phyloP scores from a whole-genome alignment of 164 flowering plant species.

The Kingdonia uniflora region DNA sequence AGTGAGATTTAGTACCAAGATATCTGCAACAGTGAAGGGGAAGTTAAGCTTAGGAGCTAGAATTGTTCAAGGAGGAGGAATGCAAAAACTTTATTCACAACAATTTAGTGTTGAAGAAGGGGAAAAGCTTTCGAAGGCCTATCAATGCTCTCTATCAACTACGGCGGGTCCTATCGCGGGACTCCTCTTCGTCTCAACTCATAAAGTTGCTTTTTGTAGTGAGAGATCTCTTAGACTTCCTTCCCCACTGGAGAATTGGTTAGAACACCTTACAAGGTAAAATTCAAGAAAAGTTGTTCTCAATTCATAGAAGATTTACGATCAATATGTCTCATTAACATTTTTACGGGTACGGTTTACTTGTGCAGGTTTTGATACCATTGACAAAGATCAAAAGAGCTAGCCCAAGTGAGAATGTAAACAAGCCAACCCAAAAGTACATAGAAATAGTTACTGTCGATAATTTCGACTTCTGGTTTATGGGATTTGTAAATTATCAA shows the following conservation, averaged over 20 bases:
- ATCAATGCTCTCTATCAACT: slow-evolving; percentile 43
- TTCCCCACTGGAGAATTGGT: slow-evolving; percentile 19
- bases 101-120: slow-evolving; percentile 25
- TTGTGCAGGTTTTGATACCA: slow-evolving; percentile 43
- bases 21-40: slow-evolving; percentile 36
- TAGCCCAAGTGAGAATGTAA: slow-evolving; percentile 24
- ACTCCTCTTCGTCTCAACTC: slow-evolving; percentile 37
- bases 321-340: no score
- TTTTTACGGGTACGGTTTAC: no score
- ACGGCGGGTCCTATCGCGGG: slow-evolving; percentile 55
- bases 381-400: slow-evolving; percentile 26
- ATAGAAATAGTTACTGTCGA: slow-evolving; percentile 34
- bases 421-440: slow-evolving; percentile 35
- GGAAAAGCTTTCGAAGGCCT: slow-evolving; percentile 38
- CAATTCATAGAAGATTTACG: no score
- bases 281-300: not conserved
- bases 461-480: slow-evolving; percentile 46
- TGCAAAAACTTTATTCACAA: slow-evolving; percentile 27
- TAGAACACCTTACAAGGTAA: slow-evolving; percentile 38
- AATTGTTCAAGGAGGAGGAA: slow-evolving; percentile 35
- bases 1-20: slow-evolving; percentile 37
- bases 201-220: slow-evolving; percentile 38
- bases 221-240: slow-evolving; percentile 30
- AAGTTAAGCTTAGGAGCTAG: slow-evolving; percentile 37
- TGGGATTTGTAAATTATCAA: slow-evolving; percentile 39